These are phyloP conservation scores for Sparassis latifolia DNA, from an alignment of 1,284 basidiomycete genomes.

Conservation along the genomic window DNA sequence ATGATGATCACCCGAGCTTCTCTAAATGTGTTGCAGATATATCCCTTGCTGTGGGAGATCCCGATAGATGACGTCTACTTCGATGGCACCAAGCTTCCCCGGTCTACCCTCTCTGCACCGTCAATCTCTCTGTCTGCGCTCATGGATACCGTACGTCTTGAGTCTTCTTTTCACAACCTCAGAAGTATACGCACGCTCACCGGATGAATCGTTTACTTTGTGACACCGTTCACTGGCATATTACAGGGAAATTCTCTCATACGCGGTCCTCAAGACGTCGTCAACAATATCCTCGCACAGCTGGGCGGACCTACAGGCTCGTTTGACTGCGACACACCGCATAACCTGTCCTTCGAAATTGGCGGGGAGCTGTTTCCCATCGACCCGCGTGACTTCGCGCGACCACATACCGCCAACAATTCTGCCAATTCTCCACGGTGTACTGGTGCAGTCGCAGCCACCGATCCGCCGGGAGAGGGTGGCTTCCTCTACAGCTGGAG, in stretches of 20 bases:
- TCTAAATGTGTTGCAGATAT: no score
- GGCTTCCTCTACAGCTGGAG: constrained; percentile 32
- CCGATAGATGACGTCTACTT: constrained; percentile 50
- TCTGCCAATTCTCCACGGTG: constrained; percentile 36
- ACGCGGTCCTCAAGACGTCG: constrained; percentile 32
- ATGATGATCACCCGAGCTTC: no score
- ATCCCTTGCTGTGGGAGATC: constrained; percentile 49
- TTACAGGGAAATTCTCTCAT: constrained; percentile 36
- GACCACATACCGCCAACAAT: constrained; percentile 31
- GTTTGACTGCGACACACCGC: constrained; percentile 41
- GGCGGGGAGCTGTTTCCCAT: constrained; percentile 57
- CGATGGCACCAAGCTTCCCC: constrained; percentile 42
- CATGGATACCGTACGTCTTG: constrained; percentile 40
- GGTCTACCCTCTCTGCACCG: constrained; percentile 30
- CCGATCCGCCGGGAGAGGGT: constrained; percentile 42
- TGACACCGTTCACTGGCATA: constrained; percentile 28
- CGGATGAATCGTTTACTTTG: constrained; percentile 30
- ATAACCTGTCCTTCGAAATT: constrained; percentile 54
- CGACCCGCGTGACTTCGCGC: constrained; percentile 59
- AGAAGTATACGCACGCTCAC: constrained; percentile 15
- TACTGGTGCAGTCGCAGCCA: constrained; percentile 42
- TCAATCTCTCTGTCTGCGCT: constrained; percentile 38
- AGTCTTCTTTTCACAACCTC: constrained; percentile 23
- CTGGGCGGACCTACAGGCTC: constrained; percentile 19
- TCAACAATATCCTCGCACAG: constrained; percentile 33